phyloP scores from a whole-genome alignment of 2,329 filamentous ascomycete species.

The Cladophialophora bantiana region DNA sequence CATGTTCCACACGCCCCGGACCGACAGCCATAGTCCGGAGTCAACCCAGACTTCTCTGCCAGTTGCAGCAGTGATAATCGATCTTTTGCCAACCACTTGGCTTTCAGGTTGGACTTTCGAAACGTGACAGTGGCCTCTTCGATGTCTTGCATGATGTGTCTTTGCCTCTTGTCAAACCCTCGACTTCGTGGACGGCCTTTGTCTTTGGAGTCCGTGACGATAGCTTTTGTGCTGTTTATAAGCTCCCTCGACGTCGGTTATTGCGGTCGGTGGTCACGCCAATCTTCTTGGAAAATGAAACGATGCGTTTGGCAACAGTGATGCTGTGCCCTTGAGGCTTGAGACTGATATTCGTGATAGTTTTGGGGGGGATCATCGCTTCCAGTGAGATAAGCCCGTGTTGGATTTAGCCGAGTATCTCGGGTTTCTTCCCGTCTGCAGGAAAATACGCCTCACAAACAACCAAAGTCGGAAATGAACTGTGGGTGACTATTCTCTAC shows the following conservation, averaged over 20 bases:
- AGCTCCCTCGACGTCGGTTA: background rate
- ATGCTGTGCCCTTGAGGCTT: background rate
- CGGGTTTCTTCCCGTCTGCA: constrained; percentile 5
- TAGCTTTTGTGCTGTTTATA: background rate
- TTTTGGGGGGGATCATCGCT: background rate
- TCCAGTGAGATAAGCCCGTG: background rate
- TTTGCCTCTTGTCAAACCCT: background rate
- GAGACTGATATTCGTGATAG: background rate
- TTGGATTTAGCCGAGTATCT: constrained; percentile 7
- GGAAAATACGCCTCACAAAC: background rate
- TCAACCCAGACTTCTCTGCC: constrained; percentile 36
- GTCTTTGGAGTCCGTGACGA: background rate
- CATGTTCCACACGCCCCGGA: constrained; percentile 36
- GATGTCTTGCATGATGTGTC: constrained; percentile 34
- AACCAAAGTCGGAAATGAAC: background rate
- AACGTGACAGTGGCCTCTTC: constrained; percentile 37
- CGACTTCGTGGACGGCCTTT: background rate
- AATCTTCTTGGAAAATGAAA: background rate
- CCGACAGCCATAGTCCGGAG: constrained; percentile 36
- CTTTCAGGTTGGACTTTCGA: constrained; percentile 34
- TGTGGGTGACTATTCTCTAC: background rate
- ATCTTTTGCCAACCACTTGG: constrained; percentile 36
- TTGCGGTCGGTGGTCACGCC: background rate
- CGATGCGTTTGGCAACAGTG: background rate
- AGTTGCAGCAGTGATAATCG: constrained; percentile 34